phyloP scores from a whole-genome alignment of 192 early-diverging fungal species.

The Chytriomyces sp. region DNA sequence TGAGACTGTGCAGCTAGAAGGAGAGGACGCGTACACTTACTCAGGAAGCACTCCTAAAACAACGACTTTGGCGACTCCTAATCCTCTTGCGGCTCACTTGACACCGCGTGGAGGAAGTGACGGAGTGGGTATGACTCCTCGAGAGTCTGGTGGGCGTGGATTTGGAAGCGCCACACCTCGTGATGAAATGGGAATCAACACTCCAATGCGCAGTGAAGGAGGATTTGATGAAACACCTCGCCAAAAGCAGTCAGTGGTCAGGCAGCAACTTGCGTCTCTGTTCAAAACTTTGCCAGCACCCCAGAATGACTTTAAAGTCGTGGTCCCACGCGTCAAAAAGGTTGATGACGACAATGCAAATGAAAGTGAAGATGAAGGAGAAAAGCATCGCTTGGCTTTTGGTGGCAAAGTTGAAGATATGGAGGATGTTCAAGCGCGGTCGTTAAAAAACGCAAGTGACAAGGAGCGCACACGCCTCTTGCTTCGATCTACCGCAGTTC shows the following conservation, averaged over 20 bases:
- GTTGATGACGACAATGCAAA: conserved; percentile 38
- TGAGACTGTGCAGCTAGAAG: conserved; percentile 60
- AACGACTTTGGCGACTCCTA: conserved; percentile 73
- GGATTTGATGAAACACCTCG: conserved; percentile 73
- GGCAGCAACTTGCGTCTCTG: conserved; percentile 72
- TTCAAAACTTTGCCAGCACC: conserved; percentile 81
- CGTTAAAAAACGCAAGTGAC: conserved; percentile 54
- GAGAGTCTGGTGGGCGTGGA: conserved; percentile 11
- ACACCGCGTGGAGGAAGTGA: conserved; percentile 44
- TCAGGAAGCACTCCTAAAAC: conserved; percentile 64
- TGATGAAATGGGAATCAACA: conserved; percentile 66
- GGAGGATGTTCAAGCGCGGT: conserved; percentile 66
- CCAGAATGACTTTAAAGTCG: conserved; percentile 91
- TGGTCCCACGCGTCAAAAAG: conserved; percentile 70
- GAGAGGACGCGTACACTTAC: conserved; percentile 37
- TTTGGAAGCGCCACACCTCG: conserved; percentile 40
- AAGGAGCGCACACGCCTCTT: conserved; percentile 59
- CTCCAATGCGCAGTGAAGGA: conserved; percentile 61
- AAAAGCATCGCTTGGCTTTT: not conserved
- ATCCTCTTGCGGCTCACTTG: conserved; percentile 65
- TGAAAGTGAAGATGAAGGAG: conserved; percentile 47
- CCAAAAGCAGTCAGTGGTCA: conserved; percentile 60
- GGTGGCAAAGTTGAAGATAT: conserved; percentile 66
- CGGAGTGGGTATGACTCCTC: conserved; percentile 29
- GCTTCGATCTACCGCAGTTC: conserved; percentile 76